phyloP scores from a whole-genome alignment of 495 filamentous ascomycete species.

The Neurospora intermedia region DNA sequence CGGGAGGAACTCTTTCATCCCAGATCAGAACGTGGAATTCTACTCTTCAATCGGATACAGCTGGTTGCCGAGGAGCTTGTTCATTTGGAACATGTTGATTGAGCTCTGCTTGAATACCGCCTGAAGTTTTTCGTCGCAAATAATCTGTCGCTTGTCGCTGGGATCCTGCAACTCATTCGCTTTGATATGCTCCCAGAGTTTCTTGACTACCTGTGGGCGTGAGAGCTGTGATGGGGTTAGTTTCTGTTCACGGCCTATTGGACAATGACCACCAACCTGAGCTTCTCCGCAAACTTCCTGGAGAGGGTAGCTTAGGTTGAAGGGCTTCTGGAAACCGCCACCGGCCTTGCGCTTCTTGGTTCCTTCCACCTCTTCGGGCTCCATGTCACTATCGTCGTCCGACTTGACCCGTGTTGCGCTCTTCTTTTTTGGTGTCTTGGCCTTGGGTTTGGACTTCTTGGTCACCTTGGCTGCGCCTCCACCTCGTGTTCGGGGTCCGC shows the following conservation, averaged over 20 bases:
- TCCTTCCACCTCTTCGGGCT: conserved; percentile 44
- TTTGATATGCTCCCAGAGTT: conserved; percentile 89
- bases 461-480: conserved; percentile 42
- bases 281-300: conserved; percentile 46
- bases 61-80: conserved; percentile 49
- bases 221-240: conserved; percentile 49
- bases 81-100: conserved; percentile 99
- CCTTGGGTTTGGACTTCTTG: conserved; percentile 21
- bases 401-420: conserved; percentile 63
- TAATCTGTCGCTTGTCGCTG: conserved; percentile 78
- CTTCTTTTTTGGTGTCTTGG: conserved; percentile 59
- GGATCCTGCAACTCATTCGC: conserved; percentile 81
- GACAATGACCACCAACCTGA: conserved; percentile 34
- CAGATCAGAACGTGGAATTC: neutral
- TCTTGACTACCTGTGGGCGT: conserved; percentile 89
- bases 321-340: conserved; percentile 42
- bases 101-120: conserved; percentile 82
- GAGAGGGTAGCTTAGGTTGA: conserved; percentile 38
- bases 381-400: conserved; percentile 72
- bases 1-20: neutral
- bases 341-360: conserved; percentile 40
- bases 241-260: neutral
- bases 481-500: conserved; percentile 58
- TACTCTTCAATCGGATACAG: conserved; percentile 39
- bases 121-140: conserved; percentile 82